phyloP scores from a whole-genome alignment of 345 rosid genomes.

The Theobroma cacao region DNA sequence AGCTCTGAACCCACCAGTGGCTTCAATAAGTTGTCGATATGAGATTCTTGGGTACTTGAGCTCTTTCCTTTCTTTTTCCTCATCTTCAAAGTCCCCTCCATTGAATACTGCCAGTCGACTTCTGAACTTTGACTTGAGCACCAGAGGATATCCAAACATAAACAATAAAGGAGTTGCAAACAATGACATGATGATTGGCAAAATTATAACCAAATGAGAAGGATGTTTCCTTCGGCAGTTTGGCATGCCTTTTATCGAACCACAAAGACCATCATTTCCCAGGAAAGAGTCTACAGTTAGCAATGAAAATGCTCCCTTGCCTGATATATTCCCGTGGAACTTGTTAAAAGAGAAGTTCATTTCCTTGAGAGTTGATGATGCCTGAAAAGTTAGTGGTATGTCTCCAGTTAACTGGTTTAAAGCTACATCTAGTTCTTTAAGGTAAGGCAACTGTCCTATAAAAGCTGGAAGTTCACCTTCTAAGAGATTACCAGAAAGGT shows the following conservation, averaged over 20 bases:
- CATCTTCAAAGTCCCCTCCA: conserved; percentile 45
- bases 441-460: conserved; percentile 73
- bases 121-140: conserved; percentile 42
- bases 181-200: conserved; percentile 55
- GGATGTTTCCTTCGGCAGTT: conserved; percentile 46
- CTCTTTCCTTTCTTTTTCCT: conserved; percentile 47
- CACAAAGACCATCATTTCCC: conserved; percentile 72
- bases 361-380: conserved; percentile 55
- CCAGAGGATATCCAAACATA: conserved; percentile 41
- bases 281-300: conserved; percentile 63
- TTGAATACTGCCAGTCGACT: conserved; percentile 28
- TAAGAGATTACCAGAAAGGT: conserved; percentile 61
- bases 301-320: conserved; percentile 54
- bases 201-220: conserved; percentile 32
- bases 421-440: conserved; percentile 60
- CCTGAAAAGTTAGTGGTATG: conserved; percentile 59
- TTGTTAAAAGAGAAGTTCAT: conserved; percentile 76
- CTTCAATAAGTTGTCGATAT: conserved; percentile 61
- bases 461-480: conserved; percentile 63
- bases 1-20: conserved; percentile 71
- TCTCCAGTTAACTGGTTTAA: conserved; percentile 59
- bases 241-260: conserved; percentile 68
- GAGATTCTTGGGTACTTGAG: conserved; percentile 63
- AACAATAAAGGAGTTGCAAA: conserved; percentile 48
- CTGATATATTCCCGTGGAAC: conserved; percentile 66